A percentile compares a stretch with the other conserved stretches of the same genome.
These are phyloP conservation scores for Neocallimastix lanati DNA, from an alignment of 192 early-diverging fungal species.

Conservation along the genomic window DNA sequence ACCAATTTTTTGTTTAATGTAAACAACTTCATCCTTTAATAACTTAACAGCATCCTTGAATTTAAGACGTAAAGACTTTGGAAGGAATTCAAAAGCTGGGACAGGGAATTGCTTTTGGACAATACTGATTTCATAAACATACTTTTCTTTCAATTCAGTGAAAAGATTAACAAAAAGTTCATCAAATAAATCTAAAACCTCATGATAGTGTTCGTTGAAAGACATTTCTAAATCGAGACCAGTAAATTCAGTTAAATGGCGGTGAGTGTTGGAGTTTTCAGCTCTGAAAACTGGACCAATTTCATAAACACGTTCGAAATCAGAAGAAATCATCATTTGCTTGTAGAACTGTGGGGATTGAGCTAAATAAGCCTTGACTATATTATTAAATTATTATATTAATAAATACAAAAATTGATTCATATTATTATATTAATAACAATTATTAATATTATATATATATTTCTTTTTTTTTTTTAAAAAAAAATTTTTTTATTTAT, in stretches of 20 bases:
- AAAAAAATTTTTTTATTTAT: no score
- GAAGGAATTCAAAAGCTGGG: slow-evolving; percentile 70
- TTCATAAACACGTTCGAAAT: slow-evolving; percentile 97
- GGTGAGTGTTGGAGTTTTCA: slow-evolving; percentile 90
- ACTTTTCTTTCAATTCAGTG: slow-evolving; percentile 66
- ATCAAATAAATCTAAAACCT: slow-evolving; percentile 82
- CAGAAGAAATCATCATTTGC: slow-evolving; percentile 94
- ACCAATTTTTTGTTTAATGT: slow-evolving; percentile 20
- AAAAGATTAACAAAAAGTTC: slow-evolving; percentile 85
- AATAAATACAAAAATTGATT: no score
- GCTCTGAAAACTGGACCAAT: slow-evolving; percentile 97
- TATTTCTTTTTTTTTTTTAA: no score
- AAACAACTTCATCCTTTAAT: slow-evolving; percentile 68
- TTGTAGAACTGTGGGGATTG: slow-evolving; percentile 99
- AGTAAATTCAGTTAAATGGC: slow-evolving; percentile 97
- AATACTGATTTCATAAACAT: slow-evolving; percentile 60
- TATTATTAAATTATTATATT: no score
- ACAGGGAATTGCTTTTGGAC: slow-evolving; percentile 82
- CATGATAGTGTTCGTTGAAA: slow-evolving; percentile 98
- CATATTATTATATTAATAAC: no score
- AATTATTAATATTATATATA: no score
- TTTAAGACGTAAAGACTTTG: slow-evolving; percentile 63
- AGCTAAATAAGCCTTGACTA: slow-evolving; percentile 72
- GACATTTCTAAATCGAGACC: slow-evolving; percentile 98
- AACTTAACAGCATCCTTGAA: slow-evolving; percentile 80